A percentile compares a stretch with the other conserved stretches of the same genome.
Evolutionary conservation across 1,139 yeast genomes (phyloP).

Genomic region (Scheffersomyces illinoinensis): DNA sequence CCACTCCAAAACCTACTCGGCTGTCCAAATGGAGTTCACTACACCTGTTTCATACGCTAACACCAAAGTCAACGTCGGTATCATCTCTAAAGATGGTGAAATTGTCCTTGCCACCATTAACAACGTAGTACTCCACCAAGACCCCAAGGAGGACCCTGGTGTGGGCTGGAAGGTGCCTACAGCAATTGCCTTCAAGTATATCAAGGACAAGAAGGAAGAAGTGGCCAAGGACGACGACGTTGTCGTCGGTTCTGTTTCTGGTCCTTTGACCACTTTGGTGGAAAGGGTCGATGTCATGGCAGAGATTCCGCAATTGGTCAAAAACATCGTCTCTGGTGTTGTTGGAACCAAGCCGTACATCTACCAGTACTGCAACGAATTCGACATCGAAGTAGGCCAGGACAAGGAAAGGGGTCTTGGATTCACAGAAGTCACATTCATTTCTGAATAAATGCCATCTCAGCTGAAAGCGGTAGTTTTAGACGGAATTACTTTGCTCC

Average conservation of each 20-base stretch:
- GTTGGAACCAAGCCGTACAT: slow-evolving; percentile 95
- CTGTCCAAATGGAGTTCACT: slow-evolving; percentile 90
- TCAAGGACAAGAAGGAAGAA: slow-evolving; percentile 42
- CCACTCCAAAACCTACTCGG: slow-evolving; percentile 74
- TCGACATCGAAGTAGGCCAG: slow-evolving; percentile 37
- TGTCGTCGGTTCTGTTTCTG: slow-evolving; percentile 46
- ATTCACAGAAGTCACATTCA: slow-evolving; percentile 83
- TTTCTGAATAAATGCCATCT: slow-evolving; percentile 35
- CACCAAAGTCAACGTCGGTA: slow-evolving; percentile 79
- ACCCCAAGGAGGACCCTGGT: slow-evolving; percentile 60
- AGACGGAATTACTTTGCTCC: not conserved
- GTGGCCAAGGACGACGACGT: slow-evolving; percentile 26
- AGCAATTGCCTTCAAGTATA: slow-evolving; percentile 58
- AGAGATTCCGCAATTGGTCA: slow-evolving; percentile 92
- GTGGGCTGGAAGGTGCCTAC: slow-evolving; percentile 94
- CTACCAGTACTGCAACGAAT: slow-evolving; percentile 78
- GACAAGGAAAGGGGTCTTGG: slow-evolving; percentile 64
- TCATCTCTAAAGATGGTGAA: slow-evolving; percentile 63
- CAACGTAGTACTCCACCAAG: slow-evolving; percentile 64
- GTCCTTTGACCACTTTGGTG: slow-evolving; percentile 58
- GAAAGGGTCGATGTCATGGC: slow-evolving; percentile 98
- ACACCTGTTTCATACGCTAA: slow-evolving; percentile 89
- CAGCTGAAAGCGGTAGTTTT: not conserved
- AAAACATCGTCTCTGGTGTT: slow-evolving; percentile 88
- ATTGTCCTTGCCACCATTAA: slow-evolving; percentile 66